A percentile compares a stretch with the other conserved stretches of the same genome.
Conservation (phyloP, 2,329 filamentous ascomycete species). For the Didymosphaeria variabile region DNA sequence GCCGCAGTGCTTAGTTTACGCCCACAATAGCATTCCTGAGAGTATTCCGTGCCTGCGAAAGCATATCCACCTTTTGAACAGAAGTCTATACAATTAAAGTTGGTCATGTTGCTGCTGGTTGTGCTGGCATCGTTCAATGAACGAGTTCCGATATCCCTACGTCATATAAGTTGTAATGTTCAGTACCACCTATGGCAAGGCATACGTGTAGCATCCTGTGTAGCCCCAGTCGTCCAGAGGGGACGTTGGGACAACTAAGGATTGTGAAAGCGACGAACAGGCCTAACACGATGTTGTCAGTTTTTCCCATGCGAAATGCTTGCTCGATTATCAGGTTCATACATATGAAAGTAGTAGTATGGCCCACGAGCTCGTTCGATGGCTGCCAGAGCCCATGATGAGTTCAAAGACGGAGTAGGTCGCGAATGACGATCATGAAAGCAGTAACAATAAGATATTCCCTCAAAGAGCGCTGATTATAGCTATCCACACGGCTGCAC, state of each 20-base stretch:
- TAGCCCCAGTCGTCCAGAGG: constrained; percentile 32
- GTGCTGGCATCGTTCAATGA: constrained; percentile 11
- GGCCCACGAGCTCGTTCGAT: constrained; percentile 7
- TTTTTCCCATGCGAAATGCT: neutral
- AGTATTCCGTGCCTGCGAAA: constrained; percentile 28
- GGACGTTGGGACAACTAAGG: constrained; percentile 17
- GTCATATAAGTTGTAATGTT: neutral
- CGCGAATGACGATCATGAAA: neutral
- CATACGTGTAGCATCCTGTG: constrained; percentile 42
- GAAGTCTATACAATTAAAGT: constrained; percentile 23
- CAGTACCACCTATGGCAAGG: neutral
- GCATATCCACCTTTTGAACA: constrained; percentile 19
- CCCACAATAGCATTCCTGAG: constrained; percentile 22
- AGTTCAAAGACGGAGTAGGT: neutral
- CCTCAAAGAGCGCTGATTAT: neutral
- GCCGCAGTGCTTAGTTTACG: neutral
- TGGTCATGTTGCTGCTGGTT: constrained; percentile 21
- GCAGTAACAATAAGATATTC: neutral
- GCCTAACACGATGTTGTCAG: constrained; percentile 21
- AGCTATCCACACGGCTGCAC: neutral
- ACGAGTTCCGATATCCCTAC: constrained; percentile 22
- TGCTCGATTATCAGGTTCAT: constrained; percentile 15
- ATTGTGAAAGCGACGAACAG: constrained; percentile 14
- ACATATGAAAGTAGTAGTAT: constrained; percentile 24
- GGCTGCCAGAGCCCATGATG: constrained; percentile 9